A percentile compares a stretch with the other conserved stretches of the same genome.
Conservation (phyloP, 495 filamentous ascomycete genomes). For the Talaromyces trachyspermus region DNA sequence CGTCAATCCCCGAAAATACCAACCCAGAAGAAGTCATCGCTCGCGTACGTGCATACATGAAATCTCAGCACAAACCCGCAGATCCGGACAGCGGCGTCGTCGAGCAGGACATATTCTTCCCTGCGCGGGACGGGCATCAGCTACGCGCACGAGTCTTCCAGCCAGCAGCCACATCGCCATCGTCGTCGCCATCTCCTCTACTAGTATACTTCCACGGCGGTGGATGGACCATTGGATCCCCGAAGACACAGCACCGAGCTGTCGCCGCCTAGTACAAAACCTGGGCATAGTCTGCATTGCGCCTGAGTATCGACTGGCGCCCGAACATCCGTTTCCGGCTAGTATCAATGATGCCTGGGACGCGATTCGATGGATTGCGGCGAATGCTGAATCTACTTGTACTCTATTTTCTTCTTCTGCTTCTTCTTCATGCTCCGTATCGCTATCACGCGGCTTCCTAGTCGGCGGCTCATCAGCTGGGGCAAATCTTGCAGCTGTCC, state of each 20-base stretch:
- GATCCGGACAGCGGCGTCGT: neutral
- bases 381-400: conserved; percentile 24
- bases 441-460: conserved; percentile 36
- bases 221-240: conserved; percentile 31
- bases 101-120: conserved; percentile 3
- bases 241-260: conserved; percentile 23
- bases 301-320: conserved; percentile 39
- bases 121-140: conserved; percentile 3
- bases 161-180: neutral
- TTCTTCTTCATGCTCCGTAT: too few species aligned
- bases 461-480: conserved; percentile 44
- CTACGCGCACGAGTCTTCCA: conserved; percentile 4
- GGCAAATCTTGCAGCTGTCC: conserved; percentile 35
- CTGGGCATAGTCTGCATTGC: conserved; percentile 18
- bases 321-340: conserved; percentile 41
- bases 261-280: conserved; percentile 20
- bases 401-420: too few species aligned
- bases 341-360: conserved; percentile 42
- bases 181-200: neutral
- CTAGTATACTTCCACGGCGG: conserved; percentile 29
- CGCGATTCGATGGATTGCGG: conserved; percentile 40
- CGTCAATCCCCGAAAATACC: neutral
- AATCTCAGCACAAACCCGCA: conserved; percentile 1
- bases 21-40: neutral
- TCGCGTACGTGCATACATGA: conserved; percentile 3